Conservation (phyloP, 139 green algal species). For the Coelastrella sp. region DNA sequence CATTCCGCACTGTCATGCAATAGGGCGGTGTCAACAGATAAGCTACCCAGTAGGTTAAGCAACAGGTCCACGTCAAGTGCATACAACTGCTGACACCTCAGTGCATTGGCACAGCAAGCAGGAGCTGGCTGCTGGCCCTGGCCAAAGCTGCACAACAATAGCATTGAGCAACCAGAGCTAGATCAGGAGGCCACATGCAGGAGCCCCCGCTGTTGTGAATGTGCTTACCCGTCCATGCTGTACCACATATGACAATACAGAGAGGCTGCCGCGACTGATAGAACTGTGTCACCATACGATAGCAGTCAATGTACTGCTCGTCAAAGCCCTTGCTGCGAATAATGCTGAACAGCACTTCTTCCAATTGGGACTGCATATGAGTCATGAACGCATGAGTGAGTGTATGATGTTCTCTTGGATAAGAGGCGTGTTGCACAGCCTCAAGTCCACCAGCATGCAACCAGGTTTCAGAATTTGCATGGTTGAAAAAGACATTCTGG, state of each 20-base stretch:
- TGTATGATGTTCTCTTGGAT: no score
- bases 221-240: conserved; percentile 77
- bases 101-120: no score
- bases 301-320: conserved; percentile 80
- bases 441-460: no score
- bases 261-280: conserved; percentile 79
- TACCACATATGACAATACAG: conserved; percentile 87
- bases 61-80: no score
- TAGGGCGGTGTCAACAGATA: neutral
- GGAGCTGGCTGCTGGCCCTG: no score
- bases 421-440: no score
- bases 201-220: neutral
- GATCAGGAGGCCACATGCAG: no score
- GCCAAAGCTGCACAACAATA: no score
- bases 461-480: neutral
- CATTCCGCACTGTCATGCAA: neutral
- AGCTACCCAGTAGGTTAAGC: no score
- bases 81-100: no score
- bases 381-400: neutral
- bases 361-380: conserved; percentile 77
- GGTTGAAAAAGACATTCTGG: neutral
- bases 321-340: conserved; percentile 83
- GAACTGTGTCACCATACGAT: conserved; percentile 87
- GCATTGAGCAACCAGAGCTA: no score
- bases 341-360: conserved; percentile 83